Base-by-base conservation (phyloP, 305 asterid species). In the Vinca major region DNA sequence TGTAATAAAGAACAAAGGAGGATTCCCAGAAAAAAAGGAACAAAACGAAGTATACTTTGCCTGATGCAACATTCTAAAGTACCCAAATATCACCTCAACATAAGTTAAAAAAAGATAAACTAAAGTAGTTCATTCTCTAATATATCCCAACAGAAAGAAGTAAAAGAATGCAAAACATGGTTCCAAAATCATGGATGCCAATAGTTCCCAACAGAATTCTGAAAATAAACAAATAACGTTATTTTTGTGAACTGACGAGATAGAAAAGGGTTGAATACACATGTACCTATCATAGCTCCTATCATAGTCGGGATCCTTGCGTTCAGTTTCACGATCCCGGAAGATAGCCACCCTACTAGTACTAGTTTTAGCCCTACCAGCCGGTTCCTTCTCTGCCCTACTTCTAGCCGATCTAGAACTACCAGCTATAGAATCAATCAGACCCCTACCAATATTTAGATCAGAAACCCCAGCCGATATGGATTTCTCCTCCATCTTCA, bases 291-390 rank as follows among this genome's bases (percentile, higher is more conserved):
- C 98, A 66, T 94, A 94, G 78, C 74, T 91, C 85, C 99, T 81
- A 80, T 91, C 82, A 72, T 94, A 94, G 77, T 94, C 99, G 43
- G 99, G 99, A 80, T 94, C 99, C 78, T 87, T 88, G 63, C 97
- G 86, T 62, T 94, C 99, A 75, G 84, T 67, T 65, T 94, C 99
- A 73, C 95, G 97, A 74, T 94, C 99, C 71, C 98, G 87, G 73
- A 94, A 84, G 70, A 94, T 89, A 50, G 99, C 99, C 79, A 94
- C 99, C 80, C 86, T 86, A 80, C 75, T 89, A 74, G 79, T 81
- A 41, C 79, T 81, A 71, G 81, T 69, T 78, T 75, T 89, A 47
- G 86, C 74, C 79, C 95, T 84, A 65, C 85, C 90, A 65, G 82
- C 78, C 19, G 94, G 87, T 77, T 89, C 97, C 82, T 81, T 92